These are phyloP conservation scores for Starmerella riodocensis DNA, from an alignment of 805 yeast species.

Conservation along the genomic window DNA sequence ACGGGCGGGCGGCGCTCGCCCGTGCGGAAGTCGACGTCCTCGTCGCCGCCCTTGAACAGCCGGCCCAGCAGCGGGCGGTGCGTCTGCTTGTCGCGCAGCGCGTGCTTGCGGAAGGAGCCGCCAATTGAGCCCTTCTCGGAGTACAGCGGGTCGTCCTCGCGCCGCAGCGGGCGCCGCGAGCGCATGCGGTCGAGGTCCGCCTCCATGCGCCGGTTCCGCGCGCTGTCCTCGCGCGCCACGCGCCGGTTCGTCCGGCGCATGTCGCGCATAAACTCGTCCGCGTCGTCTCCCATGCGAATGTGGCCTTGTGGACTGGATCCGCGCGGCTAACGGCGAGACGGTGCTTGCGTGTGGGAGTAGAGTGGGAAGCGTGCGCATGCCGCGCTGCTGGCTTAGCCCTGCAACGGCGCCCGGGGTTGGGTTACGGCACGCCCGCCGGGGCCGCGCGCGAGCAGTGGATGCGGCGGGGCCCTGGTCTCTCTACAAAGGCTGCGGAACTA, in stretches of 20 bases:
- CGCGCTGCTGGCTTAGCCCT: no score
- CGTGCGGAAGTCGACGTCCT: conserved; percentile 1
- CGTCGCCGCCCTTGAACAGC: conserved; percentile 11
- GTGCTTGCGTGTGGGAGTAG: no score
- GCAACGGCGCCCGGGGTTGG: no score
- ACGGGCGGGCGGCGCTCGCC: no score
- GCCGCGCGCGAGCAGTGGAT: no score
- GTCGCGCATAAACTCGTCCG: conserved; percentile 13
- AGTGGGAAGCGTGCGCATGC: no score
- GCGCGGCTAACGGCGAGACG: no score
- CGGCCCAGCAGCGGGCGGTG: conserved; percentile 15
- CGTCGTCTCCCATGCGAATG: conserved; percentile 14
- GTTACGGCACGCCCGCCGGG: no score
- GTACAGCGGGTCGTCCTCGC: conserved; percentile 8
- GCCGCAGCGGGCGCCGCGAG: conserved; percentile 2
- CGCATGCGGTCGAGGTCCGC: conserved; percentile 12
- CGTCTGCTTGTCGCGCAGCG: conserved; percentile 13
- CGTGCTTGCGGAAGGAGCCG: conserved; percentile 9
- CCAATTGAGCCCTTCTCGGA: conserved; percentile 5
- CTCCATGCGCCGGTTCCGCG: conserved; percentile 13
- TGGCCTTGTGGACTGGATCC: no score
- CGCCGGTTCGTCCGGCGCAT: conserved; percentile 12
- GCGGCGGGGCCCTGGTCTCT: no score
- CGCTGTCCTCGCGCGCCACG: conserved; percentile 13
- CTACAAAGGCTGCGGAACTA: no score